Evolutionary conservation across 2,329 filamentous ascomycete genomes (phyloP).

Genomic region (Periconia digitata): DNA sequence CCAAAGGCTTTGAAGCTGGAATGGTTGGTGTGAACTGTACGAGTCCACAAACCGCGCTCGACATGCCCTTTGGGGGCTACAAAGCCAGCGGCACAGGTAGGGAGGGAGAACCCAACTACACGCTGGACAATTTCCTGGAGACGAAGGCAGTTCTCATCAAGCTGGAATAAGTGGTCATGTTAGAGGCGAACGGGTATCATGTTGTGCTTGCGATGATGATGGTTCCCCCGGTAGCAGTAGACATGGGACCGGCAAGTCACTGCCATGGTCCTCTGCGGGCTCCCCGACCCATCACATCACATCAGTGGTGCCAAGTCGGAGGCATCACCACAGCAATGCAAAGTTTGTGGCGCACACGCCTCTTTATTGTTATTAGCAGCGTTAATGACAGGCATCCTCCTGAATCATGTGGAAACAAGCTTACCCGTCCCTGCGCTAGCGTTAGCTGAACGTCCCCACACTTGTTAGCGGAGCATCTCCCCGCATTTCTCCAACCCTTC

Average conservation of each 20-base stretch:
- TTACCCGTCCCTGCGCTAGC: conserved; percentile 14
- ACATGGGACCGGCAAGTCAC: too few relatives aligned
- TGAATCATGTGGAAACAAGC: conserved; percentile 1
- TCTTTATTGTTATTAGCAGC: background rate
- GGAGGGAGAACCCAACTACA: conserved; percentile 35
- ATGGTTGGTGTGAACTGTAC: conserved; percentile 47
- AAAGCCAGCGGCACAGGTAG: conserved; percentile 41
- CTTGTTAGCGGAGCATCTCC: conserved; percentile 13
- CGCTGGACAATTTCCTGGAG: conserved; percentile 38
- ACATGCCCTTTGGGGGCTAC: conserved; percentile 48
- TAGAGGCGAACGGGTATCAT: too few relatives aligned
- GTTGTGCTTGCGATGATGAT: too few relatives aligned
- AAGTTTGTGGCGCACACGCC: background rate
- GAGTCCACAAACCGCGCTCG: conserved; percentile 28
- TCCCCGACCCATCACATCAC: too few relatives aligned
- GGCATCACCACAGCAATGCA: background rate
- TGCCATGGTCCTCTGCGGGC: too few relatives aligned
- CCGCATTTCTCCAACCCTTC: conserved; percentile 16
- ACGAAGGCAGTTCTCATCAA: conserved; percentile 38
- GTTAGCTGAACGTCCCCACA: too few relatives aligned
- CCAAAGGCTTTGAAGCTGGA: conserved; percentile 44
- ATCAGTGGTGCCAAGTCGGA: too few relatives aligned
- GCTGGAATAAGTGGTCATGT: conserved; percentile 17
- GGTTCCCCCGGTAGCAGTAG: too few relatives aligned
- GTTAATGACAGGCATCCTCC: background rate